These are phyloP conservation scores for Draba incana DNA, from an alignment of 345 rosid genomes.

Conservation along the genomic window DNA sequence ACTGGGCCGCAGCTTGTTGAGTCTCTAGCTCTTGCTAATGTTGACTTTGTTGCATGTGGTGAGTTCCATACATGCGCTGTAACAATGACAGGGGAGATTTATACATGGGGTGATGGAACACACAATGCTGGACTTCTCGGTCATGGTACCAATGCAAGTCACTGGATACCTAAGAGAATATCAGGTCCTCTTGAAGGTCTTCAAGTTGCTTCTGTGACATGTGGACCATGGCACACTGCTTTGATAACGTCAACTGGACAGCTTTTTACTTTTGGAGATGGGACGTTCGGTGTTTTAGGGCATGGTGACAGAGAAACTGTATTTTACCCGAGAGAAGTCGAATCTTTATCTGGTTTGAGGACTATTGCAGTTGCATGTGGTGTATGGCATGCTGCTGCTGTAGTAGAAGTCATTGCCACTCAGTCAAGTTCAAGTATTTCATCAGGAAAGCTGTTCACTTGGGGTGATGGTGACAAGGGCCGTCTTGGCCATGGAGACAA, in stretches of 20 bases:
- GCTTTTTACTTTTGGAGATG: conserved; percentile 96
- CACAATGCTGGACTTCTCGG: conserved; percentile 96
- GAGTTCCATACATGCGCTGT: conserved; percentile 97
- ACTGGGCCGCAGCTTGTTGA: conserved; percentile 79
- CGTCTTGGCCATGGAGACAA: conserved; percentile 98
- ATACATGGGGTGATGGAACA: conserved; percentile 97
- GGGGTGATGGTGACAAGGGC: conserved; percentile 98
- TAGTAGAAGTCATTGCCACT: conserved; percentile 87
- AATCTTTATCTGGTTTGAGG: conserved; percentile 82
- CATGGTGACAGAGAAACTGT: conserved; percentile 80
- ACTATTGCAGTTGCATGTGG: conserved; percentile 90
- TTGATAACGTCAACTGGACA: conserved; percentile 82
- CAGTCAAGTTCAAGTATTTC: conserved; percentile 72
- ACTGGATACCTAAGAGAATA: conserved; percentile 98
- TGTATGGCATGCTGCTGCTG: conserved; percentile 98
- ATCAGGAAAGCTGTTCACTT: conserved; percentile 90
- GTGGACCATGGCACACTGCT: conserved; percentile 99
- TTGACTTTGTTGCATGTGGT: conserved; percentile 91
- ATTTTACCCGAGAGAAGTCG: conserved; percentile 79
- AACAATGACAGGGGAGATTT: conserved; percentile 87
- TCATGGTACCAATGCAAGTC: conserved; percentile 83
- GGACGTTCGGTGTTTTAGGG: conserved; percentile 93
- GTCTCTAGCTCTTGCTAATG: conserved; percentile 60
- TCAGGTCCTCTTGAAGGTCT: conserved; percentile 94
- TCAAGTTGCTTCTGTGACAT: conserved; percentile 78